Evolutionary conservation across 805 yeast genomes (phyloP).

Genomic region (Vanderwaltozyma verrucispora): DNA sequence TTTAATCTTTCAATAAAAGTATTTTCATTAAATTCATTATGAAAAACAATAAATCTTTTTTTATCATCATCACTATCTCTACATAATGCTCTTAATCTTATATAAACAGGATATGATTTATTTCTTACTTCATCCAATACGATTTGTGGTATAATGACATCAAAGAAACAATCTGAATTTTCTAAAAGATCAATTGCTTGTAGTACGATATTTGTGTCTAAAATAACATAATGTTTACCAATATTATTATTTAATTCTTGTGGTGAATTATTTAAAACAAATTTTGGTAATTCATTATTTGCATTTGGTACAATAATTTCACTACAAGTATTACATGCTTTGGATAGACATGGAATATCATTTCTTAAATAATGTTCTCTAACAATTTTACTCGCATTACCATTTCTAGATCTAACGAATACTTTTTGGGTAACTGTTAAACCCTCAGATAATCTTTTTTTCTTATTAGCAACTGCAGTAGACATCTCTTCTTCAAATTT

Average conservation of each 20-base stretch:
- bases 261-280: slow-evolving; percentile 59
- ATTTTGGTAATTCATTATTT: slow-evolving; percentile 51
- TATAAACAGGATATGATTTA: slow-evolving; percentile 77
- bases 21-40: slow-evolving; percentile 75
- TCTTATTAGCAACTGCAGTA: slow-evolving; percentile 13
- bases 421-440: slow-evolving; percentile 75
- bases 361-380: slow-evolving; percentile 88
- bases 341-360: slow-evolving; percentile 87
- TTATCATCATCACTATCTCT: slow-evolving; percentile 45
- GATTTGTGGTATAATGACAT: slow-evolving; percentile 90
- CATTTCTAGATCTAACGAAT: slow-evolving; percentile 81
- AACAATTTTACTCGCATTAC: slow-evolving; percentile 78
- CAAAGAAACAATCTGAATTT: slow-evolving; percentile 62
- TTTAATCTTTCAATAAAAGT: slow-evolving; percentile 54
- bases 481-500: too few relatives aligned
- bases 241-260: slow-evolving; percentile 35
- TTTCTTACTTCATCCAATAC: slow-evolving; percentile 89
- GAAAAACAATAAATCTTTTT: slow-evolving; percentile 83
- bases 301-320: slow-evolving; percentile 47
- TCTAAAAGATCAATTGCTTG: slow-evolving; percentile 88
- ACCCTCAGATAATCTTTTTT: slow-evolving; percentile 41
- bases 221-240: slow-evolving; percentile 68
- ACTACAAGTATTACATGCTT: slow-evolving; percentile 53
- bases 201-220: slow-evolving; percentile 82
- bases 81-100: slow-evolving; percentile 67